phyloP scores from a whole-genome alignment of 2,329 filamentous ascomycete species.

The Phoma sp. region DNA sequence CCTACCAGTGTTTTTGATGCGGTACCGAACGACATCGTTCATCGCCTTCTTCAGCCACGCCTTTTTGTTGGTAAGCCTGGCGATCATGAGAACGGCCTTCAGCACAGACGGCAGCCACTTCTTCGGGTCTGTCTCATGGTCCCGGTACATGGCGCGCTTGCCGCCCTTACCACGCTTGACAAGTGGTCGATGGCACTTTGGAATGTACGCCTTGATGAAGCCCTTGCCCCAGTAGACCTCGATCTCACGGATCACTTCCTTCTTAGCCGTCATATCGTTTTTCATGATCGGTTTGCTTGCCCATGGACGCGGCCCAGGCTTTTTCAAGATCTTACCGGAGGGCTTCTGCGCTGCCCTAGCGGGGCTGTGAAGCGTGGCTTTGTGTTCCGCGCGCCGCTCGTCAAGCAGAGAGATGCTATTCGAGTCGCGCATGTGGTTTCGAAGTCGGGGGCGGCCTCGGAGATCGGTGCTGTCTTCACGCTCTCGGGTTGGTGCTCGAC shows the following conservation, averaged over 20 bases:
- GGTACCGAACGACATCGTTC: constrained; percentile 36
- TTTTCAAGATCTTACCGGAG: constrained; percentile 18
- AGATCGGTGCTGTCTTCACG: background rate
- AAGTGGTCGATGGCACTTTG: constrained; percentile 37
- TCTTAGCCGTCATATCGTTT: constrained; percentile 36
- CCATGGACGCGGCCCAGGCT: constrained; percentile 24
- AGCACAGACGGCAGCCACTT: constrained; percentile 39
- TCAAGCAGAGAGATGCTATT: background rate
- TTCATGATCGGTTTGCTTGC: constrained; percentile 31
- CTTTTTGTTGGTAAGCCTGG: constrained; percentile 31
- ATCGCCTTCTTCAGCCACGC: constrained; percentile 33
- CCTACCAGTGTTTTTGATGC: constrained; percentile 36
- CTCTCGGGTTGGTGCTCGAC: background rate
- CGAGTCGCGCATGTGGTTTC: background rate
- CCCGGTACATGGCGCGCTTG: constrained; percentile 27
- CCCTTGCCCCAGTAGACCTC: constrained; percentile 35
- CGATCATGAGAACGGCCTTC: constrained; percentile 35
- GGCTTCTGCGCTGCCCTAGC: constrained; percentile 8
- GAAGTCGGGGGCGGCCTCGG: background rate
- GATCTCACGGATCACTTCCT: constrained; percentile 33
- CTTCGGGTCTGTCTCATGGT: constrained; percentile 36
- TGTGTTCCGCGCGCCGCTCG: background rate
- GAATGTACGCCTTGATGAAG: constrained; percentile 39
- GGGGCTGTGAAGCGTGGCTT: constrained; percentile 3
- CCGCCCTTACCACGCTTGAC: constrained; percentile 26